Base-by-base conservation (phyloP, 1,284 basidiomycete genomes). In the Cutaneotrichosporon cutaneum region DNA sequence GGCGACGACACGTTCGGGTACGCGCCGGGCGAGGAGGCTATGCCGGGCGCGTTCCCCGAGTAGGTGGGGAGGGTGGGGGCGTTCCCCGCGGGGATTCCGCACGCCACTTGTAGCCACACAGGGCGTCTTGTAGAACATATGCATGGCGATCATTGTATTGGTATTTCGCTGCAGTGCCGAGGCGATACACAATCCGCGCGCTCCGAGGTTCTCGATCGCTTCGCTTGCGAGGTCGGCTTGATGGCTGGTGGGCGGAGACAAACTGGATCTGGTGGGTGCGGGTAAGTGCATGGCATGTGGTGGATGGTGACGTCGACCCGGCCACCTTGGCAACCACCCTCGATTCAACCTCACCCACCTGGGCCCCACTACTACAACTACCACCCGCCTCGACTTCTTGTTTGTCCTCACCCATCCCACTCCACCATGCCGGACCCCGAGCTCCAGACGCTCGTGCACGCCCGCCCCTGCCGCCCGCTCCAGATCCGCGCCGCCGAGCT, bases 21-120 rank as follows among this genome's bases (percentile, higher is more conserved):
- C 36, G 59, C 44, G 45, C 42, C 52, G 6, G 52, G 55, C 13
- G 47, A 50, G 33, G 56, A 51, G 22, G 52, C 52, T 14, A 66
- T 61, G 59, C 64, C 61, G 9, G 65, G 65, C 6, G 61, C 59
- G 30, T 66, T 63, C 44, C 61, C 65, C 2, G 33, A 21, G 36
- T 30, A 30, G 26, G 4, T 11, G 5, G 21, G 4, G 45, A n/a
- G 14, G 36, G 36, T 42, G 36, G 11, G 13, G 36, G 30, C 30
- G 30, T 30, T 30, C 30, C 18, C 39, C 16, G 16, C 16, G 16
- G 39, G 39, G 16, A 42, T 42, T 42, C 39, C 39, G 39, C 39
- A 42, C 18, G 18, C 30, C 30, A 9, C 22, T 45, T 48, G 45
- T 48, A 48, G 26, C 24, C 14, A 24, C 45, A n/a, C 22, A 45